Evolutionary conservation across 805 yeast genomes (phyloP).

Genomic region (Pichia paraexigua): DNA sequence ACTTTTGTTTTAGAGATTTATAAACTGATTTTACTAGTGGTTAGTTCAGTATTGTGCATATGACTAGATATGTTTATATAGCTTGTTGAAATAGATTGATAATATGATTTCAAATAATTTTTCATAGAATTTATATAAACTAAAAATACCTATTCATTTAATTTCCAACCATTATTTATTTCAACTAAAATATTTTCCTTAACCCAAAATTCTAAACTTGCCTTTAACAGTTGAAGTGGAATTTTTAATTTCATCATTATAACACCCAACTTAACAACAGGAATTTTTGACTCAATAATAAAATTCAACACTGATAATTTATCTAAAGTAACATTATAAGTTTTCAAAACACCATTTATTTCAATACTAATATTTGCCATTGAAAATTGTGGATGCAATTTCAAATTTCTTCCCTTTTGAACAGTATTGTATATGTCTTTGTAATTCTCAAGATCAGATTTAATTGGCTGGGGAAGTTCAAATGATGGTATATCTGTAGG

Average conservation of each 20-base stretch:
- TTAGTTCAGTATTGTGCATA: too few relatives aligned
- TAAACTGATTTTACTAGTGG: too few relatives aligned
- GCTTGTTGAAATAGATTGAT: constrained; percentile 20
- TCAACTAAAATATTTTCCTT: constrained; percentile 44
- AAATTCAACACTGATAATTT: constrained; percentile 50
- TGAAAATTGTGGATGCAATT: constrained; percentile 53
- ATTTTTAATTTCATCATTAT: constrained; percentile 35
- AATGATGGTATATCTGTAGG: constrained; percentile 29
- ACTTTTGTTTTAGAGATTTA: too few relatives aligned
- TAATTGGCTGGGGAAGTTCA: constrained; percentile 40
- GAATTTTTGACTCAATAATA: constrained; percentile 16
- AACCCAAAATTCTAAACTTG: constrained; percentile 55
- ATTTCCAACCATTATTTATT: constrained; percentile 12
- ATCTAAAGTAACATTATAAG: constrained; percentile 54
- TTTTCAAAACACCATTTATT: constrained; percentile 33
- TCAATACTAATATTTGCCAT: constrained; percentile 51
- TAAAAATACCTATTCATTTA: constrained; percentile 7
- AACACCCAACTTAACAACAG: constrained; percentile 22
- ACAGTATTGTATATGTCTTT: constrained; percentile 30
- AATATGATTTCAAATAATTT: background rate
- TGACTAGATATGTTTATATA: too few relatives aligned
- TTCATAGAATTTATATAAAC: background rate
- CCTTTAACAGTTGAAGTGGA: constrained; percentile 32
- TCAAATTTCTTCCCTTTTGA: constrained; percentile 53
- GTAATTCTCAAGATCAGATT: constrained; percentile 36